These are phyloP conservation scores for Thelonectria discophora DNA, from an alignment of 2,329 filamentous ascomycete genomes.

Conservation along the genomic window DNA sequence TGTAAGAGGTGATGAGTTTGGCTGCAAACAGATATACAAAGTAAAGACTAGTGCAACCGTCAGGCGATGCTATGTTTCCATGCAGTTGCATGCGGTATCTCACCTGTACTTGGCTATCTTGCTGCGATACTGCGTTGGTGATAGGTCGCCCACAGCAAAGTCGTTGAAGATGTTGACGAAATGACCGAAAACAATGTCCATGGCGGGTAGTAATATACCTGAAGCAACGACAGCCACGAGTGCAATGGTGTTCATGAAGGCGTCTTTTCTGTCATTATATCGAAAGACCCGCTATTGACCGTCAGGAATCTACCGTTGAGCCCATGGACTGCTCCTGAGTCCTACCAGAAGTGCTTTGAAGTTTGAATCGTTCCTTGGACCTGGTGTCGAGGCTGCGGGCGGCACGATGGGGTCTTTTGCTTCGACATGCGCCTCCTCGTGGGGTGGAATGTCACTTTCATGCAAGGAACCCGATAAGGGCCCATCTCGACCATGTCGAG, in stretches of 20 bases:
- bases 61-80: too few relatives aligned
- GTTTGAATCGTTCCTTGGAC: neutral
- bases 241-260: conserved; percentile 49
- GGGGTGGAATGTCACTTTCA: too few relatives aligned
- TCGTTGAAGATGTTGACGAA: conserved; percentile 64
- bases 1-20: conserved; percentile 61
- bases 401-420: too few relatives aligned
- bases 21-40: conserved; percentile 67
- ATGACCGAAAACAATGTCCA: conserved; percentile 67
- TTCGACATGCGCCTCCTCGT: too few relatives aligned
- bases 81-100: too few relatives aligned
- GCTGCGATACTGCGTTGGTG: conserved; percentile 57
- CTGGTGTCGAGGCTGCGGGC: too few relatives aligned
- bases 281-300: conserved; percentile 48
- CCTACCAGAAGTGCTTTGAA: too few relatives aligned
- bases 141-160: conserved; percentile 59
- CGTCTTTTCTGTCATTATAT: conserved; percentile 51
- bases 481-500: too few relatives aligned
- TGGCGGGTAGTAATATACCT: conserved; percentile 57
- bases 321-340: too few relatives aligned
- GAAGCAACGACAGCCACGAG: conserved; percentile 50
- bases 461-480: too few relatives aligned
- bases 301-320: neutral
- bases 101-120: conserved; percentile 57
- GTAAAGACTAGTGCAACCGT: conserved; percentile 49